phyloP scores from a whole-genome alignment of 352 stramenopile genomes.

The Pythium coloratum region DNA sequence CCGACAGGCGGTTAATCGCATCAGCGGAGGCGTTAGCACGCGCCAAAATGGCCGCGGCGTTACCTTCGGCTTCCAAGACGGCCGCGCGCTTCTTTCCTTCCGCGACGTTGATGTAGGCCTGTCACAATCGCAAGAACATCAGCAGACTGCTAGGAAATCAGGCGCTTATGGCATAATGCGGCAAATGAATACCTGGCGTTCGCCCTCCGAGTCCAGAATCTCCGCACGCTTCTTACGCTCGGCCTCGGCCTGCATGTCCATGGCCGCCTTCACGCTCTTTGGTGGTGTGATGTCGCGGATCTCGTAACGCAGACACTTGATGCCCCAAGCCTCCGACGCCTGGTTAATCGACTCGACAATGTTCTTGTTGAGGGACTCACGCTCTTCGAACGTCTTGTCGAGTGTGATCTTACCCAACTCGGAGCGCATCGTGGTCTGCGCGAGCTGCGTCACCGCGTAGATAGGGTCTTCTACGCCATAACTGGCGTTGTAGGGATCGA shows the following conservation, averaged over 20 bases:
- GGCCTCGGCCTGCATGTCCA: conserved; percentile 93
- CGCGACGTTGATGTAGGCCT: conserved; percentile 89
- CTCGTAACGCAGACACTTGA: conserved; percentile 91
- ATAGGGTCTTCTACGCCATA: conserved; percentile 88
- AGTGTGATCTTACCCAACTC: conserved; percentile 93
- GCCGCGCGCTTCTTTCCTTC: conserved; percentile 90
- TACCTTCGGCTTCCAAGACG: conserved; percentile 82
- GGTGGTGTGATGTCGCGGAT: conserved; percentile 90
- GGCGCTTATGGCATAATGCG: not conserved
- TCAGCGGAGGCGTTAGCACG: conserved; percentile 81
- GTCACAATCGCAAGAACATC: not conserved
- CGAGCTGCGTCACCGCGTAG: conserved; percentile 90
- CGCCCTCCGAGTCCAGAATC: conserved; percentile 91
- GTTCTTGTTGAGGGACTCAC: conserved; percentile 90
- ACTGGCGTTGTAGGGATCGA: conserved; percentile 87
- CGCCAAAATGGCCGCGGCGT: conserved; percentile 81
- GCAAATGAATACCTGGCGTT: conserved; percentile 42
- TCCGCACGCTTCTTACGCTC: conserved; percentile 91
- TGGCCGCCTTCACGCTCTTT: conserved; percentile 83
- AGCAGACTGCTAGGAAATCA: not conserved
- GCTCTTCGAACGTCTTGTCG: conserved; percentile 93
- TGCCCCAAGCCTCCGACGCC: conserved; percentile 87
- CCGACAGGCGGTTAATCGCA: conserved; percentile 75
- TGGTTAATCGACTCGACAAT: conserved; percentile 92
- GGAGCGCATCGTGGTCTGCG: conserved; percentile 91